phyloP scores from a whole-genome alignment of 805 yeast genomes.

The Cyberlindnera mycetangii region DNA sequence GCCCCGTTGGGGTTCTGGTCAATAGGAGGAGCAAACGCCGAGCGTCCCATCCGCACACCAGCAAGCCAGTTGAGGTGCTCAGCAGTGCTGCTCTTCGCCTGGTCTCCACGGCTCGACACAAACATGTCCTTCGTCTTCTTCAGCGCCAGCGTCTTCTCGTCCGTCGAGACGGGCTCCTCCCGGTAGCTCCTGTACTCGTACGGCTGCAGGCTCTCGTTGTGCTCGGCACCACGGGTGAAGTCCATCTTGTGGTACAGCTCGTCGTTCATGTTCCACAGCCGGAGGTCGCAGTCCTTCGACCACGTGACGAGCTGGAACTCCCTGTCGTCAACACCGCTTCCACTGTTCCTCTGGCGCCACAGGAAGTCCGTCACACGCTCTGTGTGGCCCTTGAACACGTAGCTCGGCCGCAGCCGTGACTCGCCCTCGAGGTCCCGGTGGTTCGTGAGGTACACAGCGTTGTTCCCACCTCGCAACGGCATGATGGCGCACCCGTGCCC shows the following conservation, averaged over 20 bases:
- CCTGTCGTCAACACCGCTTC: constrained; percentile 54
- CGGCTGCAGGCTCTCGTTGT: constrained; percentile 33
- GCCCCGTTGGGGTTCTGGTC: constrained; percentile 35
- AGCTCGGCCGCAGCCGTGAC: constrained; percentile 46
- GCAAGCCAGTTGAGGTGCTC: constrained; percentile 89
- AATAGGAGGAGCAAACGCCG: constrained; percentile 28
- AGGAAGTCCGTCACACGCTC: constrained; percentile 85
- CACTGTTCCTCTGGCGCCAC: constrained; percentile 69
- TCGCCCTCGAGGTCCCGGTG: constrained; percentile 28
- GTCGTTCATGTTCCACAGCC: constrained; percentile 72
- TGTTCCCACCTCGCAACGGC: constrained; percentile 86
- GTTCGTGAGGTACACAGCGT: constrained; percentile 37
- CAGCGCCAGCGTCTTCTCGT: constrained; percentile 32
- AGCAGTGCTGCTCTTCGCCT: constrained; percentile 35
- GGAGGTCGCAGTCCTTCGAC: constrained; percentile 84
- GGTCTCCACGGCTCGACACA: constrained; percentile 38
- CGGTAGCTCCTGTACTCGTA: constrained; percentile 48
- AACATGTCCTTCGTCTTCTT: constrained; percentile 38
- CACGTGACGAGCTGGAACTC: constrained; percentile 92
- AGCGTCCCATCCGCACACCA: constrained; percentile 66
- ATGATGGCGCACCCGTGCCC: constrained; percentile 85
- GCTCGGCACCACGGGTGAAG: constrained; percentile 35
- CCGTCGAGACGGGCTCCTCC: constrained; percentile 41
- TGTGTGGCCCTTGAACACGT: constrained; percentile 73
- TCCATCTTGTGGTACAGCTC: constrained; percentile 45